These are phyloP conservation scores for Wallacemonas collosoma DNA, from an alignment of 208 protist genomes.

Conservation along the genomic window DNA sequence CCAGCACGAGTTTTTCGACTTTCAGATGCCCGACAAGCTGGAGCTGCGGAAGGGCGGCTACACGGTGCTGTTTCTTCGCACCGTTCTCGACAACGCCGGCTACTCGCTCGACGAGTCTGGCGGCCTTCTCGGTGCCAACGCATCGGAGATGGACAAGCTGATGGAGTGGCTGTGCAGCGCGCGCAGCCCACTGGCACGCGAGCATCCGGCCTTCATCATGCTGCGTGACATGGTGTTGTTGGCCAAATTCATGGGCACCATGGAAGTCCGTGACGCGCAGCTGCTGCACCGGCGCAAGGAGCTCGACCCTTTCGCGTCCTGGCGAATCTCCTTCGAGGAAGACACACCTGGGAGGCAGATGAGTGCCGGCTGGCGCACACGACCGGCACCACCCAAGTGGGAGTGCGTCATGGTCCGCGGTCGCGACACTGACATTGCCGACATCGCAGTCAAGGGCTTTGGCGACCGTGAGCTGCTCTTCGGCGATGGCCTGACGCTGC, in stretches of 20 bases:
- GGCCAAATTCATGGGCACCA: conserved; percentile 77
- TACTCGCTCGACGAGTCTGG: conserved; percentile 56
- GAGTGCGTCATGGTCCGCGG: conserved; percentile 79
- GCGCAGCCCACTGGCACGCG: conserved; percentile 50
- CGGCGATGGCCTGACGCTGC: conserved; percentile 72
- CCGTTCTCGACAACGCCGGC: conserved; percentile 54
- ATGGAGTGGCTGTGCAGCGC: conserved; percentile 71
- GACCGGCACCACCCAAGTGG: conserved; percentile 50
- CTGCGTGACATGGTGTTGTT: conserved; percentile 76
- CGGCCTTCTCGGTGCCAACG: conserved; percentile 22
- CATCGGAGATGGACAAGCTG: conserved; percentile 77
- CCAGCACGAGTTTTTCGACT: conserved; percentile 61
- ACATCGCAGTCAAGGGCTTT: conserved; percentile 74
- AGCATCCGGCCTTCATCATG: conserved; percentile 65
- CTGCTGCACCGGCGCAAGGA: conserved; percentile 67
- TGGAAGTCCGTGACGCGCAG: conserved; percentile 80
- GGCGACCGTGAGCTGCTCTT: conserved; percentile 73
- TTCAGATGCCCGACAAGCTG: conserved; percentile 76
- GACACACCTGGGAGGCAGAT: conserved; percentile 68
- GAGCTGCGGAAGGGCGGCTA: conserved; percentile 68
- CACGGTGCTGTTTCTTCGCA: conserved; percentile 65
- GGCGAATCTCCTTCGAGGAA: conserved; percentile 83
- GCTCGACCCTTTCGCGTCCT: conserved; percentile 54
- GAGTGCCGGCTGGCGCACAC: conserved; percentile 76
- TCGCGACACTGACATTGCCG: conserved; percentile 78